phyloP scores from a whole-genome alignment of 306 rosid genomes.

The Medicago ruthenica region DNA sequence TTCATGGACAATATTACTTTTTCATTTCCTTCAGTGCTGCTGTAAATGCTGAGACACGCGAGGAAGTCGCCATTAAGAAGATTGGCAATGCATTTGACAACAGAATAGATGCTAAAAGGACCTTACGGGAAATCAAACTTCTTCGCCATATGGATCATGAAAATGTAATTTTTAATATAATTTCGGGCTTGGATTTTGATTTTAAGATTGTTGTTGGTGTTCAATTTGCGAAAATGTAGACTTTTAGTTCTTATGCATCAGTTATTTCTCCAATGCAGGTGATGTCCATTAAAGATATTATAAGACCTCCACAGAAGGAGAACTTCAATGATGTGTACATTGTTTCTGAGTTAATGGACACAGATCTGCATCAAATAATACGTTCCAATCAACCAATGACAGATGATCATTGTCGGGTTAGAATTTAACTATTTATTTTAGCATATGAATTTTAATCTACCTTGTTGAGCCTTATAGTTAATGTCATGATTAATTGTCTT shows the following conservation, averaged over 20 bases:
- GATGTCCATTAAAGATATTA: constrained; percentile 78
- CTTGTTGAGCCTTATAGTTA: constrained; percentile 14
- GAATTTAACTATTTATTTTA: constrained; percentile 41
- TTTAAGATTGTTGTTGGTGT: constrained; percentile 4
- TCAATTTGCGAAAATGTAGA: constrained; percentile 14
- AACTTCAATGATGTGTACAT: constrained; percentile 92
- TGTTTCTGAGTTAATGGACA: constrained; percentile 89
- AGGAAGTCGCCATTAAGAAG: constrained; percentile 98
- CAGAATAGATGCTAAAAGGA: constrained; percentile 94
- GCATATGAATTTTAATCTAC: constrained; percentile 30
- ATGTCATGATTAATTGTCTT: not conserved
- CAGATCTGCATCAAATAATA: constrained; percentile 93
- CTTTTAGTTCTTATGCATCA: constrained; percentile 32
- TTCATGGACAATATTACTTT: constrained; percentile 38
- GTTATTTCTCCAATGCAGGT: constrained; percentile 59
- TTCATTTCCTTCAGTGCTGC: constrained; percentile 80
- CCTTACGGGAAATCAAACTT: constrained; percentile 91
- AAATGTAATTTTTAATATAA: constrained; percentile 61
- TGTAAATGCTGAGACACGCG: constrained; percentile 74
- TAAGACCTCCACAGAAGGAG: constrained; percentile 88
- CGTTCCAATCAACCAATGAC: constrained; percentile 82
- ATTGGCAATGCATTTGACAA: constrained; percentile 97
- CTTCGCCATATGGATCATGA: constrained; percentile 95
- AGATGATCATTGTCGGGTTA: constrained; percentile 97
- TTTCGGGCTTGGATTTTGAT: constrained; percentile 15